Percentiles rank a stretch among this genome's conserved stretches.
These are phyloP conservation scores for Phytophthora tentaculata DNA, from an alignment of 352 stramenopile genomes.

Conservation along the genomic window DNA sequence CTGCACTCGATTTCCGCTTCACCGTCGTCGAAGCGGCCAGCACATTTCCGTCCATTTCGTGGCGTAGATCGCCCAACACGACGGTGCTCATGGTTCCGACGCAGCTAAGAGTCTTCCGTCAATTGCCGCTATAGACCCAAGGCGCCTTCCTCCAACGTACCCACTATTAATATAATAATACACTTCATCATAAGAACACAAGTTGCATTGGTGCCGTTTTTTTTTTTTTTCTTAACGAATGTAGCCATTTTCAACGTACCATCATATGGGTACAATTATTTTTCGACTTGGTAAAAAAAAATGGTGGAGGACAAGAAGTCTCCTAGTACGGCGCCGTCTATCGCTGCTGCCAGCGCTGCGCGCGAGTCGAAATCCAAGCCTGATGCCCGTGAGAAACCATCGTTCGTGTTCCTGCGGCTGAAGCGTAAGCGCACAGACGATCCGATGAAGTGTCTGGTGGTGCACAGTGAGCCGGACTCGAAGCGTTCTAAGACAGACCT, in stretches of 20 bases:
- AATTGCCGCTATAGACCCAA: slow-evolving; percentile 1
- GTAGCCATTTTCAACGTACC: slow-evolving; percentile 1
- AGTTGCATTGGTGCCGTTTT: not conserved
- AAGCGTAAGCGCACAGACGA: slow-evolving; percentile 88
- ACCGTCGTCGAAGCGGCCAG: not conserved
- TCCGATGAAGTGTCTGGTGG: slow-evolving; percentile 70
- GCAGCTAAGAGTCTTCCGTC: not conserved
- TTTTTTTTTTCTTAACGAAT: not conserved
- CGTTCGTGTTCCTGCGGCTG: slow-evolving; percentile 76
- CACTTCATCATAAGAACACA: not conserved
- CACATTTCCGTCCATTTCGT: slow-evolving; percentile 44
- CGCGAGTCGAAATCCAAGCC: slow-evolving; percentile 3
- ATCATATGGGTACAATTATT: not conserved
- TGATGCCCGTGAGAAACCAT: slow-evolving; percentile 30
- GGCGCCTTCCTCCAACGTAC: not conserved
- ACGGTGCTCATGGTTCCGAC: slow-evolving; percentile 46
- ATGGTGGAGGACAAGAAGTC: slow-evolving; percentile 34
- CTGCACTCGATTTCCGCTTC: slow-evolving; percentile 17
- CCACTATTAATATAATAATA: slow-evolving; percentile 12
- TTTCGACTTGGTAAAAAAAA: slow-evolving; percentile 6
- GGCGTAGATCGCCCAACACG: slow-evolving; percentile 50
- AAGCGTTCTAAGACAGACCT: slow-evolving; percentile 46
- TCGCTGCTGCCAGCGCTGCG: slow-evolving; percentile 9
- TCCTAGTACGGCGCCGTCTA: slow-evolving; percentile 7
- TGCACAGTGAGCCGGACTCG: slow-evolving; percentile 51